These are phyloP conservation scores for Massarina eburnea DNA, from an alignment of 2,329 filamentous ascomycete species.

Conservation along the genomic window DNA sequence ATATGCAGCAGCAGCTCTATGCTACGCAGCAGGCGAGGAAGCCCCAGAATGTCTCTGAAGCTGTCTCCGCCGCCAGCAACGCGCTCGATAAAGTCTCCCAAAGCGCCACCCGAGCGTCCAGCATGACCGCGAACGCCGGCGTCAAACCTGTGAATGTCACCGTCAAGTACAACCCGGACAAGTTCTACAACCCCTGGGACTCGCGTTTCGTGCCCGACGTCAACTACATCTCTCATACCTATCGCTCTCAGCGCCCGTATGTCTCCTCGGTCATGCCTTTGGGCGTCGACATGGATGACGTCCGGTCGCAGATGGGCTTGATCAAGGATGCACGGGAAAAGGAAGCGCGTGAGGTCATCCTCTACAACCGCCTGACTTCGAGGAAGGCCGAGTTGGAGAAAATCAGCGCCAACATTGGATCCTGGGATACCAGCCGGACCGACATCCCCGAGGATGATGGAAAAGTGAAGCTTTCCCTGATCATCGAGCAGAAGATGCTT, in stretches of 20 bases:
- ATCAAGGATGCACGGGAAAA: slow-evolving; percentile 8
- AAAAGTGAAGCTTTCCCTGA: slow-evolving; percentile 76
- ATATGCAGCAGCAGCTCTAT: slow-evolving; percentile 82
- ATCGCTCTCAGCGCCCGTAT: slow-evolving; percentile 73
- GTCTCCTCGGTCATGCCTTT: slow-evolving; percentile 87
- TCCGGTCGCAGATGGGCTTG: slow-evolving; percentile 28
- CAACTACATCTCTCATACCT: slow-evolving; percentile 76
- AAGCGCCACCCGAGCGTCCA: slow-evolving; percentile 38
- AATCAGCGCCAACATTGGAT: slow-evolving; percentile 80
- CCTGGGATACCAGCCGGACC: slow-evolving; percentile 75
- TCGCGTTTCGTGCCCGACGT: slow-evolving; percentile 55
- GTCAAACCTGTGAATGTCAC: slow-evolving; percentile 30
- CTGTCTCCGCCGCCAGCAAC: slow-evolving; percentile 49
- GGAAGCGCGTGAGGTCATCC: slow-evolving; percentile 81
- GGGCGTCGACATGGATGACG: slow-evolving; percentile 78
- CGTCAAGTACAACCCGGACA: slow-evolving; percentile 52
- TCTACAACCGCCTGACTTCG: slow-evolving; percentile 87
- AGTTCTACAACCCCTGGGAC: slow-evolving; percentile 52
- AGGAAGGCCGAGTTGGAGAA: slow-evolving; percentile 82
- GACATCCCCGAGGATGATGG: slow-evolving; percentile 74
- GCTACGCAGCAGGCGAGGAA: slow-evolving; percentile 66
- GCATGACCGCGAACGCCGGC: slow-evolving; percentile 45
- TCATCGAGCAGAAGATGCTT: slow-evolving; percentile 95
- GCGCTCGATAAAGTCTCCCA: slow-evolving; percentile 55
- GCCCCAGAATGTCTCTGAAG: slow-evolving; percentile 41